A percentile compares a stretch with the other conserved stretches of the same genome.
Conservation (phyloP, 441 rosid genomes). For the Theobroma grandiflorum region DNA sequence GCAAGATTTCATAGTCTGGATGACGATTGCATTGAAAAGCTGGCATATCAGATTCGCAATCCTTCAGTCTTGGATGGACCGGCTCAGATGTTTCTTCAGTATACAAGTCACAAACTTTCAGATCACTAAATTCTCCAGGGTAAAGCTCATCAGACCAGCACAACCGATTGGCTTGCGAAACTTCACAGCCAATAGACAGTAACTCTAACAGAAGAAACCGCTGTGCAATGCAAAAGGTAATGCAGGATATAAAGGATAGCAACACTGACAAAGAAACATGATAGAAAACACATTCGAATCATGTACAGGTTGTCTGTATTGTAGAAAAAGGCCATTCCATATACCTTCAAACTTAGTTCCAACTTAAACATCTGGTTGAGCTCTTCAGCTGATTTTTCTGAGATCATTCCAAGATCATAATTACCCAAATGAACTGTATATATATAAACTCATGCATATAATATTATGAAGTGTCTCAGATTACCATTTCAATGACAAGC, state of each 20-base stretch:
- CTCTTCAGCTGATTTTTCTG: conserved; percentile 83
- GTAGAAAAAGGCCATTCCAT: background rate
- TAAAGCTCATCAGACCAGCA: conserved; percentile 78
- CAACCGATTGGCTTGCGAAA: conserved; percentile 37
- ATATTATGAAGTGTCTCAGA: background rate
- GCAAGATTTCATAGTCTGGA: conserved; percentile 61
- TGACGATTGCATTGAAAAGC: conserved; percentile 40
- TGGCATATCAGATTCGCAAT: conserved; percentile 38
- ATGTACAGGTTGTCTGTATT: background rate
- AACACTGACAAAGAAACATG: conserved; percentile 13
- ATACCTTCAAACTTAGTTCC: conserved; percentile 81
- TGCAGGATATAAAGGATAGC: conserved; percentile 15
- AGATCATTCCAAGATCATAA: conserved; percentile 27
- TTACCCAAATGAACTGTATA: conserved; percentile 15
- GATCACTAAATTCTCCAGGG: conserved; percentile 69
- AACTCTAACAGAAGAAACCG: conserved; percentile 67
- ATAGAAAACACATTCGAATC: background rate
- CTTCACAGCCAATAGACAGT: conserved; percentile 54
- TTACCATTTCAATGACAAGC: background rate
- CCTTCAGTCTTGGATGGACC: conserved; percentile 53
- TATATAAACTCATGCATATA: background rate
- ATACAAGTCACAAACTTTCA: conserved; percentile 59
- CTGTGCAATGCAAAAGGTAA: conserved; percentile 44
- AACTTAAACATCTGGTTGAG: conserved; percentile 72
- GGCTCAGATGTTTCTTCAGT: conserved; percentile 53